A percentile compares a stretch with the other conserved stretches of the same genome.
These are phyloP conservation scores for Teunomyces tritomae DNA, from an alignment of 805 yeast genomes.

Conservation along the genomic window DNA sequence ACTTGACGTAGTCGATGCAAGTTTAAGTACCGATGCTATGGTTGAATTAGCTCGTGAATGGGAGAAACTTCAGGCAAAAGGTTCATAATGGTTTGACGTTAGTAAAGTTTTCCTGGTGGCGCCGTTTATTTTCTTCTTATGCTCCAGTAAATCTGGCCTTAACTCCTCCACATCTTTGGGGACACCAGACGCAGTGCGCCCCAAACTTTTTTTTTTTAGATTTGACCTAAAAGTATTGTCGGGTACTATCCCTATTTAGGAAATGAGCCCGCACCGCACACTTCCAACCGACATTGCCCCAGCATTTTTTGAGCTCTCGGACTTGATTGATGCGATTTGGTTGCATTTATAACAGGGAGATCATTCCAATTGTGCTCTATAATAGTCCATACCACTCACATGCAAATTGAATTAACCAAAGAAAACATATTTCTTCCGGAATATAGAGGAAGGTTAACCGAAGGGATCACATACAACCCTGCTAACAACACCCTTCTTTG, in stretches of 20 bases:
- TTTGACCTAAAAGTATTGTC: not conserved
- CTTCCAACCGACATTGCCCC: not conserved
- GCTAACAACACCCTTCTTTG: constrained; percentile 51
- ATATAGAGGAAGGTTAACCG: constrained; percentile 52
- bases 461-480: constrained; percentile 64
- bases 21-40: constrained; percentile 64
- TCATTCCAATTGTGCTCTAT: not conserved
- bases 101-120: no score
- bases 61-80: constrained; percentile 23
- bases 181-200: no score
- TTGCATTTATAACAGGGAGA: not conserved
- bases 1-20: constrained; percentile 82
- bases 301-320: not conserved
- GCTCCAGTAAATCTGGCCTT: no score
- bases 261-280: not conserved
- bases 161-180: no score
- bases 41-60: constrained; percentile 65
- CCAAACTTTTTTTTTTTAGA: not conserved
- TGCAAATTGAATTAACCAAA: constrained; percentile 2
- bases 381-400: not conserved
- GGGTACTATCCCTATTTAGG: not conserved
- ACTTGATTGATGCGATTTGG: not conserved
- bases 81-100: not conserved
- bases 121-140: no score
- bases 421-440: constrained; percentile 12